Conservation (phyloP, 371 early-diverging fungal species). For the Chytridium lagenaria region DNA sequence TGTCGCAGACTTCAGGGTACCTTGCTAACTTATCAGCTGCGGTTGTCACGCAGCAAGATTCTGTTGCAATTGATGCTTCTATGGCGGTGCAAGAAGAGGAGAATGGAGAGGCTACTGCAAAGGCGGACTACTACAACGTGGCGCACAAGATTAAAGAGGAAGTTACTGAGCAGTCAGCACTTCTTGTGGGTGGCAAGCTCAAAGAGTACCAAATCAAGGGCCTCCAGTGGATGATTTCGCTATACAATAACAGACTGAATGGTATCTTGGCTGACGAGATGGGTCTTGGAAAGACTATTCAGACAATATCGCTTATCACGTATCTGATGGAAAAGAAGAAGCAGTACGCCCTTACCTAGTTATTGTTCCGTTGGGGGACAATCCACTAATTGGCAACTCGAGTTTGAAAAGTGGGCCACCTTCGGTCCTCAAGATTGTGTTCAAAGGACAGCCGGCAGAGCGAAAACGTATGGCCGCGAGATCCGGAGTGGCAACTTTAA, state of each 20-base stretch:
- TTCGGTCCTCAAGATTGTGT: constrained; percentile 84
- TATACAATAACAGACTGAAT: constrained; percentile 95
- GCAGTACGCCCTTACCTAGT: constrained; percentile 91
- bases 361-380: constrained; percentile 91
- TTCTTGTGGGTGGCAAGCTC: constrained; percentile 86
- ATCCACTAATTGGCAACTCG: constrained; percentile 98
- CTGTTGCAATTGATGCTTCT: constrained; percentile 22
- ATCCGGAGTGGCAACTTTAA: constrained; percentile 84
- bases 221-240: constrained; percentile 96
- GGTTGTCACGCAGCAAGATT: constrained; percentile 71
- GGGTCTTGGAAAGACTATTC: constrained; percentile 84
- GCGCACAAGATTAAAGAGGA: constrained; percentile 85
- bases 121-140: constrained; percentile 78
- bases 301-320: constrained; percentile 96
- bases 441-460: constrained; percentile 84
- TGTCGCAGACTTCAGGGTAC: constrained; percentile 87
- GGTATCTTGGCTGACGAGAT: constrained; percentile 99
- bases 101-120: constrained; percentile 47
- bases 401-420: constrained; percentile 99
- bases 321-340: constrained; percentile 91
- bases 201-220: constrained; percentile 99
- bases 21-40: constrained; percentile 79
- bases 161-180: constrained; percentile 76
- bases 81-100: constrained; percentile 21
- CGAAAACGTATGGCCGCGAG: constrained; percentile 76